Evolutionary conservation across 768 basidiomycete genomes (phyloP), one percentile per base, ranked within the genome.

Genomic region (Imleria badia): DNA sequence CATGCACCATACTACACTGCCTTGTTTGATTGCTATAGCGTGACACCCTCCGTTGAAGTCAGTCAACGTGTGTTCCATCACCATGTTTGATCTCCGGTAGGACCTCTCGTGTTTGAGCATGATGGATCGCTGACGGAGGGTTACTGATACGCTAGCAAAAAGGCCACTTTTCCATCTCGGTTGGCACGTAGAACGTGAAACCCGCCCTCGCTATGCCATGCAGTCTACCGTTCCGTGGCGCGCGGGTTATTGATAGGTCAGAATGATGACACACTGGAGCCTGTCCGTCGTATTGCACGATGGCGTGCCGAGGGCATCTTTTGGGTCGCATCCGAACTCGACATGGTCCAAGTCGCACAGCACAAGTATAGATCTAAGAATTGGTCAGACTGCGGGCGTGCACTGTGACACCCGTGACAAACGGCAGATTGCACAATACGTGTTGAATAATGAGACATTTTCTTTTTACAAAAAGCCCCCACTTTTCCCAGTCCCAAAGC

Each of bases 401-500:
- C 23, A 47, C 45, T 31, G 43, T 54, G 52, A 63, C 57, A 65
- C 34, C 29, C 49, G 36, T 41, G 44, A 52, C 56, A 55, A 36
- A 35, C 35, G 53, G 45, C 48, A 29, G 38, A 41, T 45, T n/a
- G 33, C 38, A 20, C 31, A 17, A 60, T 48, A 23, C 10, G 14
- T 38, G 20, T 43, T 13, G 48, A 41, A 35, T 29, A 39, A 47
- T 15, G 49, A 52, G 45, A 48, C 49, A 3, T 36, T 50, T 26
- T 26, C 26, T 3, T 26, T 22, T 73, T 60, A 81, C 60, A 81
- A 59, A 62, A 89, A 91, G 0, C 86, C 82, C 3, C 88, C 88
- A 50, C 78, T 81, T 62, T 78, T 85, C 3, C 86, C 86, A 40
- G 80, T 73, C 15, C 91, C 91, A 66, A 98, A 98, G 49, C 93